These are phyloP conservation scores for Nannochloropsis gaditana DNA, from an alignment of 108 stramenopile species.

Conservation along the genomic window DNA sequence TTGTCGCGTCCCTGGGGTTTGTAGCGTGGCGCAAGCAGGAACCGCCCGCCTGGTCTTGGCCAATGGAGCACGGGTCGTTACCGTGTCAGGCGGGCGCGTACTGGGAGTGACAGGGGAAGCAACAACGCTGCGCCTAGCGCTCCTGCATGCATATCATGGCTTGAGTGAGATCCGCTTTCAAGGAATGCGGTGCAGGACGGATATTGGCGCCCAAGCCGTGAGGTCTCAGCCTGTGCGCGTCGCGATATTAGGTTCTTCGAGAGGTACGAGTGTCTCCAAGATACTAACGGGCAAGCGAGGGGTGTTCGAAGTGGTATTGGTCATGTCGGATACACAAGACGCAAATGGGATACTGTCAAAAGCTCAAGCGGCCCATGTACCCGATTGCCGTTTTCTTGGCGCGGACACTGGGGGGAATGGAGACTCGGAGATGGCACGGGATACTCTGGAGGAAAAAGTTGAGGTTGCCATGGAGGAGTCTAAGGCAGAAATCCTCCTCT, in stretches of 20 bases:
- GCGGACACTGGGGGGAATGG: not conserved
- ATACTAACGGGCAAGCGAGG: not conserved
- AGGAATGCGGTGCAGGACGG: conserved; percentile 16
- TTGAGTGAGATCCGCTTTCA: not conserved
- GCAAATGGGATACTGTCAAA: not conserved
- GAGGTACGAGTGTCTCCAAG: not conserved
- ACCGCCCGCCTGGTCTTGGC: not conserved
- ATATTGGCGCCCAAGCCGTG: not conserved
- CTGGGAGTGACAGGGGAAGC: conserved; percentile 87
- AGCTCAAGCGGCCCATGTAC: not conserved
- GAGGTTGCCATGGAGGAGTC: not conserved
- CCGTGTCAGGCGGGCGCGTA: conserved; percentile 74
- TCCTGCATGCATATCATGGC: conserved; percentile 7
- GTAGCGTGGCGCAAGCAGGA: conserved; percentile 2
- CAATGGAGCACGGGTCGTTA: not conserved
- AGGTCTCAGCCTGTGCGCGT: not conserved
- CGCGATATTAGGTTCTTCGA: not conserved
- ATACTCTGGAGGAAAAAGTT: not conserved
- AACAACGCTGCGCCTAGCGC: not conserved
- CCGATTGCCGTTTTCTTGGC: not conserved
- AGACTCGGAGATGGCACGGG: not conserved
- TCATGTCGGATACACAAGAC: not conserved
- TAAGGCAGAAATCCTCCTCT: not conserved
- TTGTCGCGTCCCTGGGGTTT: not conserved
- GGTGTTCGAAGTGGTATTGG: not conserved